Percentiles rank a stretch among this genome's conserved stretches.
These are phyloP conservation scores for Pythium plurisporium DNA, from an alignment of 352 stramenopile species.

Conservation along the genomic window DNA sequence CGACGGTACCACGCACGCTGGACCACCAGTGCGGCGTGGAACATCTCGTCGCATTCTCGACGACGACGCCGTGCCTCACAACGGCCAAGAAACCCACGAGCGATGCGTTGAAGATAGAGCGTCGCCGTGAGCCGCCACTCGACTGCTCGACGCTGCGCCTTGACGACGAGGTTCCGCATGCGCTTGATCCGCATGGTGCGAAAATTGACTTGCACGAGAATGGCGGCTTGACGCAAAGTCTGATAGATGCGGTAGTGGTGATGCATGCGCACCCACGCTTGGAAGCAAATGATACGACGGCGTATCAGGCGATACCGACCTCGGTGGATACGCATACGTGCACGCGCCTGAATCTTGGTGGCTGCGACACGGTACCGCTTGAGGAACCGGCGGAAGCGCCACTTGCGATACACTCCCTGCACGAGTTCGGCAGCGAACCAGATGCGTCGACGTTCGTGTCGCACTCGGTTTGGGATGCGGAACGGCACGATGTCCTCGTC, in stretches of 20 bases:
- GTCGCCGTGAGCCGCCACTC: conserved; percentile 41
- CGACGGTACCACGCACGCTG: conserved; percentile 77
- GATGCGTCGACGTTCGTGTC: conserved; percentile 45
- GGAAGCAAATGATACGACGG: conserved; percentile 44
- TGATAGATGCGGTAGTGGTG: conserved; percentile 38
- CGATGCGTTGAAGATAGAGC: conserved; percentile 48
- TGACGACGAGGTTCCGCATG: conserved; percentile 53
- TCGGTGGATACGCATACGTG: conserved; percentile 45
- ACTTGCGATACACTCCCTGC: conserved; percentile 47
- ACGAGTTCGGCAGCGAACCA: conserved; percentile 57
- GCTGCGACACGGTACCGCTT: conserved; percentile 47
- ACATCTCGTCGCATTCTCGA: conserved; percentile 31
- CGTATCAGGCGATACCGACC: conserved; percentile 27
- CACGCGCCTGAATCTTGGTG: conserved; percentile 52
- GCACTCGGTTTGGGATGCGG: conserved; percentile 43
- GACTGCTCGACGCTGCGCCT: conserved; percentile 39
- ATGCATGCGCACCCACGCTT: conserved; percentile 51
- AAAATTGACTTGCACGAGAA: conserved; percentile 61
- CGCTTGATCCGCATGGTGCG: conserved; percentile 40
- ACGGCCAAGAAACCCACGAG: conserved; percentile 50
- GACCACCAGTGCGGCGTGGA: conserved; percentile 60
- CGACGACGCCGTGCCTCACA: conserved; percentile 24
- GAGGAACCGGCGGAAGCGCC: conserved; percentile 52
- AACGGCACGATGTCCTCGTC: conserved; percentile 30
- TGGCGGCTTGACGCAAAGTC: conserved; percentile 32